These are phyloP conservation scores for Colletotrichum sp. DNA, from an alignment of 2,329 filamentous ascomycete genomes.

Conservation along the genomic window DNA sequence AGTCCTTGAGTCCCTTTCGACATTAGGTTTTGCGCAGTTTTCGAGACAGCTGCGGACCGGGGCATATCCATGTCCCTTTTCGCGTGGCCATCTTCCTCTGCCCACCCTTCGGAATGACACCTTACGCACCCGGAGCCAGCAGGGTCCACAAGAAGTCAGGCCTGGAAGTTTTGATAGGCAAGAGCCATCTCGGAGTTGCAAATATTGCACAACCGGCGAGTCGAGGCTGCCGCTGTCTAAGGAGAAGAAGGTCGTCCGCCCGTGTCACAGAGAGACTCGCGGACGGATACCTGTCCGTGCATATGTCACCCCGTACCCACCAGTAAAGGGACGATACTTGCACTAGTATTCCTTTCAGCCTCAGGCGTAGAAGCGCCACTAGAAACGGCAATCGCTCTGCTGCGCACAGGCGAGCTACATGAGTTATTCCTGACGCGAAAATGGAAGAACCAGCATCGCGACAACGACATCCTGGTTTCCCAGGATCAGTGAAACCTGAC, in stretches of 20 bases:
- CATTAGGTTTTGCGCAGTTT: neutral
- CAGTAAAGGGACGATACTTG: neutral
- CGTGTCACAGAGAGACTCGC: constrained; percentile 3
- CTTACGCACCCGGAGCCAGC: neutral
- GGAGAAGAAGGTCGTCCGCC: neutral
- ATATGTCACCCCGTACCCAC: neutral
- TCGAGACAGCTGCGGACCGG: neutral
- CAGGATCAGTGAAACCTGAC: neutral
- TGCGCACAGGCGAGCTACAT: neutral
- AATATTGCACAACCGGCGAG: neutral
- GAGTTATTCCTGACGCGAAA: neutral
- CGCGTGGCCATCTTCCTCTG: constrained; percentile 3
- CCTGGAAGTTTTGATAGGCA: neutral
- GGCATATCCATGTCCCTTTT: constrained; percentile 2
- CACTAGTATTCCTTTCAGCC: neutral
- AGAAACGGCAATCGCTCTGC: neutral
- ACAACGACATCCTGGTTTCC: neutral
- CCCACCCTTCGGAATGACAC: constrained; percentile 4
- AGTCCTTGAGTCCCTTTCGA: neutral
- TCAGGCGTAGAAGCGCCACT: neutral
- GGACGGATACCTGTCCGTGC: neutral
- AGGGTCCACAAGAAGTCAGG: neutral
- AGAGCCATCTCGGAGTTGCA: neutral
- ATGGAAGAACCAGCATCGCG: neutral
- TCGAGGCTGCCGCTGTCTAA: neutral